These are phyloP conservation scores for Guillardia theta DNA, from an alignment of 78 protist species.

Conservation along the genomic window DNA sequence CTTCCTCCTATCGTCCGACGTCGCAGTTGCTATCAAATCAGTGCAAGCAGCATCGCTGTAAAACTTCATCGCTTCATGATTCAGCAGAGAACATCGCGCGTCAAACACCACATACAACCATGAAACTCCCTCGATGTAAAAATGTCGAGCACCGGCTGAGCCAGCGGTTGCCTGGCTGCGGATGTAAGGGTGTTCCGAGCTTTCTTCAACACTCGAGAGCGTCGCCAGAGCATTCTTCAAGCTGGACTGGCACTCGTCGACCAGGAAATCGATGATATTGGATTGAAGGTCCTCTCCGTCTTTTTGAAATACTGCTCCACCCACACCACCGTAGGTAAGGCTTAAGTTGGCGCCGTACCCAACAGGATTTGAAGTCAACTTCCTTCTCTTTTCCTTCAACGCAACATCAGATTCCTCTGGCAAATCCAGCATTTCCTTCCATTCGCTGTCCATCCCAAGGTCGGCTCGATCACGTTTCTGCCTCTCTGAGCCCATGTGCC, in stretches of 20 bases:
- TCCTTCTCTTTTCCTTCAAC: too few relatives aligned
- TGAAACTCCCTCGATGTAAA: not conserved
- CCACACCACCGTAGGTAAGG: too few relatives aligned
- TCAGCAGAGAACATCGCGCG: not conserved
- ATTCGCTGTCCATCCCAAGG: too few relatives aligned
- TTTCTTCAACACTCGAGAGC: not conserved
- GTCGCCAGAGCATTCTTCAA: not conserved
- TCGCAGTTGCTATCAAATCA: not conserved
- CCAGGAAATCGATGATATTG: not conserved
- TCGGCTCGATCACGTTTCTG: too few relatives aligned
- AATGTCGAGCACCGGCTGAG: not conserved
- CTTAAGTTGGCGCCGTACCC: too few relatives aligned
- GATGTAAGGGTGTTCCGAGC: slow-evolving; percentile 11
- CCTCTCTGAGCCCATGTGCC: too few relatives aligned
- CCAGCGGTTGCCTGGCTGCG: not conserved
- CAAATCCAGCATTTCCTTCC: too few relatives aligned
- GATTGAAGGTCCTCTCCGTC: not conserved
- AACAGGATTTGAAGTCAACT: too few relatives aligned
- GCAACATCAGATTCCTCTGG: too few relatives aligned
- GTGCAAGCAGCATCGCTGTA: slow-evolving; percentile 1
- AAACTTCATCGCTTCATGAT: not conserved
- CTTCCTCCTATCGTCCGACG: not conserved
- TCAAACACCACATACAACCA: not conserved
- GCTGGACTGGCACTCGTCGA: not conserved
- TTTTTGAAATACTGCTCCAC: not conserved